Evolutionary conservation across 2,329 filamentous ascomycete species (phyloP), one percentile per base, ranked within the genome.

Genomic region (Penicillium sp.): DNA sequence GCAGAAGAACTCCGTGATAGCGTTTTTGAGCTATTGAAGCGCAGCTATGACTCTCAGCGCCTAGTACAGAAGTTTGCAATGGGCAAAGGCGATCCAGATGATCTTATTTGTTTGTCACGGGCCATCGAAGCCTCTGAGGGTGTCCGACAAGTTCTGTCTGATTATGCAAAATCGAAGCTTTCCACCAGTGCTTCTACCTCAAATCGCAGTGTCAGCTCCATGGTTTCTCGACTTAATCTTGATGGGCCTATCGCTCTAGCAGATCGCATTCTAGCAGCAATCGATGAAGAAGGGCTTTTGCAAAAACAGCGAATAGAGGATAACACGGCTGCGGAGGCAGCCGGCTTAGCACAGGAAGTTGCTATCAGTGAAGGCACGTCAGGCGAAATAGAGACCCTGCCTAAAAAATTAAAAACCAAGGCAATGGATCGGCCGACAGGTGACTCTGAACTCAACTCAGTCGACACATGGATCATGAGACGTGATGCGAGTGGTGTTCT

Each of bases 51-150:
- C 65, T 87, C 86, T 2, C 83, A 93, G 55, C 84, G 92, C 1
- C 72, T 98, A 2, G 80, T 95, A 1, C 92, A 96, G 56, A 95
- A 92, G 59, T 96, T 98, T 61, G 85, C 90, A 0, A 76, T 96
- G 6, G 89, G 90, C 8, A 79, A 86, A 46, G 92, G 90, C n/a
- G 85, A 94, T 55, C 76, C 90, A 1, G 90, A 96, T 57, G 92
- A 96, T 61, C 74, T 98, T 25, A 71, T 96, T 29, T 84, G 80
- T 33, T 71, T 98, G 10, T 85, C 86, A 1, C 82, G 77, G 50
- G 95, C 92, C 0, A 85, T 96, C 42, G 66, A 76, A 35, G 80
- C 84, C 4, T 88, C 85, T 3, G 73, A 78, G 38, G 75, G 81
- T 12, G 80, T 94, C 30, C 61, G 53, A 44, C 48, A 54, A 26